Base-by-base conservation (phyloP, 1,284 basidiomycete genomes). In the Sutorius eximius region DNA sequence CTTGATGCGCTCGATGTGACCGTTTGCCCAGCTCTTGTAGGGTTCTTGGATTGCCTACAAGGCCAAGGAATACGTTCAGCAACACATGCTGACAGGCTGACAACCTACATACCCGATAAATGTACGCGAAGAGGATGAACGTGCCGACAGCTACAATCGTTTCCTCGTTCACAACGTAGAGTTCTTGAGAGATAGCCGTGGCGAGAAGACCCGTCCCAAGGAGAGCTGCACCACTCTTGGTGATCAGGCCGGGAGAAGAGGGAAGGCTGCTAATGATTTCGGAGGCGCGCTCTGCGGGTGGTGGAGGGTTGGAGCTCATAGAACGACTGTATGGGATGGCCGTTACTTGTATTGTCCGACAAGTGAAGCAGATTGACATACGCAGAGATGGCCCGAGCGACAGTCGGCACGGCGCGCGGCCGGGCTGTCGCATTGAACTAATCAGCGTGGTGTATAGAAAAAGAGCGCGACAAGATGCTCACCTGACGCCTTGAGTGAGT, bases 141-240 rank as follows among this genome's bases (percentile, higher is more conserved):
- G 91, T 93, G 49, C 91, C 95, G 51, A 88, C 78, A 40, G 87
- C 82, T 38, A 95, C 80, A 57, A 95, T 85, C 34, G 90, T 87
- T 80, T 97, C 95, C 77, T 98, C 95, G 75, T 98, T 98, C 69
- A 96, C 85, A 57, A 99, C 96, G 73, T 98, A 98, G 55, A 98
- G 86, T 78, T 99, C 96, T 73, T 95, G 91, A 38, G 94, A 97
- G 77, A 98, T 95, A 70, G 95, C 95, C 20, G 94, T 86, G 29
- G 95, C 96, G 58, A 89, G 79, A 58, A 94, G 80, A 71, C 93
- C 95, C 38, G 93, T 92, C 68, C 94, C 93, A 59, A 98, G 86
- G 68, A 97, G 81, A 68, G 95, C 88, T 60, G 91, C 87, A 61
- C 94, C 93, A 50, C 92, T 96, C 82, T 98, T 98, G 73, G 94